Conservation (phyloP, 2,329 filamentous ascomycete species). For the Diaporthe vaccinii region DNA sequence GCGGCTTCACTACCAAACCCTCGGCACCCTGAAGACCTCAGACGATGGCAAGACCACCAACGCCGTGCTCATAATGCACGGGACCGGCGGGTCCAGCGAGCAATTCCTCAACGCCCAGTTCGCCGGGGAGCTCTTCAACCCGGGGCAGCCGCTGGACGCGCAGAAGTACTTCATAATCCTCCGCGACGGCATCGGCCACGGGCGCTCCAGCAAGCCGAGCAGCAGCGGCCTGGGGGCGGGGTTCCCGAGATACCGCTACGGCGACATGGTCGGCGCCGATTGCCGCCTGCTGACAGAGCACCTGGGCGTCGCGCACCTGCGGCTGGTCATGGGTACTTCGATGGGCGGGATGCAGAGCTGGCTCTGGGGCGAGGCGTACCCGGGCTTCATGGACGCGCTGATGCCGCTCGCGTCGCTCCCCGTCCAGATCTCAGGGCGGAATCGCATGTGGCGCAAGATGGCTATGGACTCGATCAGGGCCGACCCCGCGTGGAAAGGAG, state of each 20-base stretch:
- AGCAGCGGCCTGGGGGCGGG: constrained; percentile 40
- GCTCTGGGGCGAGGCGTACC: constrained; percentile 43
- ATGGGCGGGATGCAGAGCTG: constrained; percentile 47
- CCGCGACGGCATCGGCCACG: constrained; percentile 47
- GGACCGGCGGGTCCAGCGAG: constrained; percentile 43
- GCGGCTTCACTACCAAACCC: constrained; percentile 39
- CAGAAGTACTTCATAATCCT: constrained; percentile 45
- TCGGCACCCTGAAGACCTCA: constrained; percentile 29
- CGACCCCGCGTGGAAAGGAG: constrained; percentile 43
- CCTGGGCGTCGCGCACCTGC: constrained; percentile 44
- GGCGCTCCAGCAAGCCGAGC: constrained; percentile 47
- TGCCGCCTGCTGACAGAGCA: constrained; percentile 45
- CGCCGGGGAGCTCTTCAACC: constrained; percentile 45
- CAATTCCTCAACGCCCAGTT: constrained; percentile 44
- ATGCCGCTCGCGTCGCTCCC: constrained; percentile 46
- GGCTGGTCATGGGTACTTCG: constrained; percentile 45
- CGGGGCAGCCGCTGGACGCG: constrained; percentile 45
- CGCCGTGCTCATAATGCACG: constrained; percentile 47
- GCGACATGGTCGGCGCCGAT: constrained; percentile 46
- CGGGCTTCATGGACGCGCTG: constrained; percentile 44
- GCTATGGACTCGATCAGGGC: constrained; percentile 44
- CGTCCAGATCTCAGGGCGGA: constrained; percentile 44
- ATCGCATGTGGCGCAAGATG: constrained; percentile 47
- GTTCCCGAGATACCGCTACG: constrained; percentile 45
- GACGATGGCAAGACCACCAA: constrained; percentile 42